Evolutionary conservation across 148 eudicot genomes (phyloP), one percentile per base, ranked within the genome.

Genomic region (Rhododendron ferrugineum): DNA sequence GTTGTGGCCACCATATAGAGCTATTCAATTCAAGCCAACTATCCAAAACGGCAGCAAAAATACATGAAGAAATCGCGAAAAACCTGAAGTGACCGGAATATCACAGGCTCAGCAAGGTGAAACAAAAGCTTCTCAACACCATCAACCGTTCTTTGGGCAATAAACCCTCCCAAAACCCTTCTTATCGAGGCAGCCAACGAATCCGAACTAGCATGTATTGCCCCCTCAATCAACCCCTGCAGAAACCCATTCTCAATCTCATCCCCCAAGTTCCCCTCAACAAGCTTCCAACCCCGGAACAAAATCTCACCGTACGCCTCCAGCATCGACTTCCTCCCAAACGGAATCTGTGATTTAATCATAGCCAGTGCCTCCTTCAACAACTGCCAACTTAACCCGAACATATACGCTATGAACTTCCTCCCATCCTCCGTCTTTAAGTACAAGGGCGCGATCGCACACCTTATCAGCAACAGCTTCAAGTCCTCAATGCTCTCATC

Each of bases 401-500:
- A 93, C 80, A 93, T 74, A 85, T 93, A 97, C 1, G 98, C 94
- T n/a, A 95, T 79, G 74, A 97, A 97, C 88, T 90, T 87, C 91
- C 89, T 90, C 47, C 99, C 99, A 58, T 94, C 99, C 28, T 97
- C 99, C 1, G 91, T 93, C 26, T 95, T 95, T 85, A 97, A 85
- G 85, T 92, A 97, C 92, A 95, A 87, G 2, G 99, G 98, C 5
- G 91, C 81, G 23, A 97, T 94, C 86, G 92, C 87, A 86, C 99
- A 97, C 40, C 98, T 85, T 44, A 94, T 88, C 4, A 97, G 84
- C 90, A 97, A 87, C 77, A 92, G 49, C 76, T 92, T 97, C 88
- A 97, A 85, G 44, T 95, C 99, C 87, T 94, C 98, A 42, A 95
- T 95, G 85, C 98, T 94, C 89, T 94, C 98, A 88, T 97, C 98